A percentile compares a stretch with the other conserved stretches of the same genome.
Conservation (phyloP, 805 yeast species). For the Torulaspora microellipsoides region DNA sequence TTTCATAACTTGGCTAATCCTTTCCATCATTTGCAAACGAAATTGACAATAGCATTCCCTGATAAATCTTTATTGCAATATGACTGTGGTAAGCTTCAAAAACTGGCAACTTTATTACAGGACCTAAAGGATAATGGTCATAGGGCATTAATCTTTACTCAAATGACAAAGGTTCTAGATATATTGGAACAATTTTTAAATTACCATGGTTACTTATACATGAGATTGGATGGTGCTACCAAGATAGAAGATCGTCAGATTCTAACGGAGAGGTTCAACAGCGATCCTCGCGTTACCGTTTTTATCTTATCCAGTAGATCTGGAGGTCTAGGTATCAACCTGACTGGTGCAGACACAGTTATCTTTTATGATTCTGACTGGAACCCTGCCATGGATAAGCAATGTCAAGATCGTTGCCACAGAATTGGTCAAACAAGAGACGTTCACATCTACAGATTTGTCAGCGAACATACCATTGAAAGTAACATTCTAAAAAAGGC, state of each 20-base stretch:
- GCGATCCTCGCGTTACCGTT: constrained; percentile 79
- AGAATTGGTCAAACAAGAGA: constrained; percentile 98
- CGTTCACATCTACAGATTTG: constrained; percentile 94
- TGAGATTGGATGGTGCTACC: constrained; percentile 97
- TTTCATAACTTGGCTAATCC: constrained; percentile 38
- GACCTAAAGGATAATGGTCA: constrained; percentile 84
- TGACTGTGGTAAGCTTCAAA: constrained; percentile 96
- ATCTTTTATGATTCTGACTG: constrained; percentile 97
- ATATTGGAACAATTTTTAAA: constrained; percentile 88
- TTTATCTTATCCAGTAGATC: constrained; percentile 93
- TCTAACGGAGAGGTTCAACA: constrained; percentile 86
- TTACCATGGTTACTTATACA: constrained; percentile 87
- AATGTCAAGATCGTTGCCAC: constrained; percentile 98
- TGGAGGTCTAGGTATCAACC: constrained; percentile 95
- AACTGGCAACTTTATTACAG: constrained; percentile 67
- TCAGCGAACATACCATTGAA: constrained; percentile 93
- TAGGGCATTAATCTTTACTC: constrained; percentile 92
- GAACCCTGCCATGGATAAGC: constrained; percentile 99
- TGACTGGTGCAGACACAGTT: constrained; percentile 98
- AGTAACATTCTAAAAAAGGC: constrained; percentile 91
- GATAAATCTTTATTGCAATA: constrained; percentile 87
- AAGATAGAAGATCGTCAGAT: constrained; percentile 95
- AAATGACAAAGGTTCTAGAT: constrained; percentile 95
- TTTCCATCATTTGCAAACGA: constrained; percentile 79
- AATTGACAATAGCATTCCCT: constrained; percentile 90